Base-by-base conservation (phyloP, 805 yeast genomes). In the Saccharomycopsis sp. region DNA sequence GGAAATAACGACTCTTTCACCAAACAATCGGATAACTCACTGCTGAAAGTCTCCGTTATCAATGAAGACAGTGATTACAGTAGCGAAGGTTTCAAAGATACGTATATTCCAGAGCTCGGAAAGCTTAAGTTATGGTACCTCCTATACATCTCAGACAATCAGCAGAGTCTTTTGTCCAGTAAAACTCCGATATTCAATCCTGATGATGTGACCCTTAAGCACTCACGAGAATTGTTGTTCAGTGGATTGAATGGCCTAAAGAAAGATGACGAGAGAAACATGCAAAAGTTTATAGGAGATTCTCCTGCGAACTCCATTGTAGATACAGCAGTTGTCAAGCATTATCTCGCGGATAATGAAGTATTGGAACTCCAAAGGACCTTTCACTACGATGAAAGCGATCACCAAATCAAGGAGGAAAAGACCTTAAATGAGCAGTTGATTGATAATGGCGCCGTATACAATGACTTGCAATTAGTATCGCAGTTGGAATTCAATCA, bases 401-500 rank as follows among this genome's bases (percentile, higher is more conserved):
- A 61, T 21, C 24, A 59, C 57, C 37, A 52, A 64, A 24, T 61
- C 64, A 34, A 64, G 61, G 50, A 63, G 58, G 1, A 64, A 56
- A 34, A 62, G 58, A 56, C 63, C n/a, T 40, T 61, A 7, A 61
- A 61, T 34, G 62, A 64, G n/a, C 64, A 67, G 50, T 56, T 66
- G 5, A 44, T 61, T 1, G 53, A 60, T 1, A 57, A 58, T 46
- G 53, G 63, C 0, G 48, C 65, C 2, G 55, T 65, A 2, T 69
- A 72, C 54, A 67, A 82, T 1, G 84, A 84, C 65, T 70, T 84
- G 66, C 72, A 87, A 52, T 70, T 85, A 15, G 83, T 85, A 8
- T 83, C 89, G 2, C 88, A 84, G 67, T 84, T 85, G 2, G 89
- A 85, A 65, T 84, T 84, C 63, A 84, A 83, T 64, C 84, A 81